A percentile compares a stretch with the other conserved stretches of the same genome.
These are phyloP conservation scores for Zygosaccharomyces pseudobailii DNA, from an alignment of 1,139 yeast species.

Conservation along the genomic window DNA sequence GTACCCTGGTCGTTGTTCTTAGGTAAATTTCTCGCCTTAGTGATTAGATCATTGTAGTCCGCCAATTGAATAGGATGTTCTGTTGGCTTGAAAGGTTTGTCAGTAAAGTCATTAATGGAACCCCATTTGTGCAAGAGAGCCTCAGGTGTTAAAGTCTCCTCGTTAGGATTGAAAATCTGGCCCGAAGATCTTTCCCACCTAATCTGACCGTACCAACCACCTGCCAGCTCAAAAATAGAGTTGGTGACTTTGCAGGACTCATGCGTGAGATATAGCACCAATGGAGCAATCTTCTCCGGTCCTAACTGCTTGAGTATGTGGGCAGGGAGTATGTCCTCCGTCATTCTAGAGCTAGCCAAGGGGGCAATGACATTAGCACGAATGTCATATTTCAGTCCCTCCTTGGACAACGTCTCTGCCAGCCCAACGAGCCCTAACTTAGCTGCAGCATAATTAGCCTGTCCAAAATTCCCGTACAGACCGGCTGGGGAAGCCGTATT, in stretches of 20 bases:
- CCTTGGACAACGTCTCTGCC: constrained; percentile 92
- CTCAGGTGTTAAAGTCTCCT: constrained; percentile 70
- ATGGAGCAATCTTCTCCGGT: constrained; percentile 88
- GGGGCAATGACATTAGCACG: constrained; percentile 87
- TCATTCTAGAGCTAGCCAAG: constrained; percentile 93
- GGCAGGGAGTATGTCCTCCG: constrained; percentile 83
- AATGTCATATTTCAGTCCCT: constrained; percentile 82
- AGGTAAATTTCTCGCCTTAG: constrained; percentile 50
- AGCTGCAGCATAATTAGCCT: constrained; percentile 93
- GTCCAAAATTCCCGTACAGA: constrained; percentile 94
- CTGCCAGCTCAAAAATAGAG: constrained; percentile 86
- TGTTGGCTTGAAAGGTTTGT: constrained; percentile 50
- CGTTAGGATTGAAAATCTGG: constrained; percentile 72
- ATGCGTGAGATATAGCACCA: constrained; percentile 76
- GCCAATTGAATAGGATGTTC: constrained; percentile 64
- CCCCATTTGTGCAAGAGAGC: constrained; percentile 69
- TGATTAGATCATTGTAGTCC: constrained; percentile 54
- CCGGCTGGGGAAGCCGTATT: constrained; percentile 98
- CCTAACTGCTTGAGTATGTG: constrained; percentile 73
- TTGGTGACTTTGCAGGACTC: constrained; percentile 56
- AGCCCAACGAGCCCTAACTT: constrained; percentile 86
- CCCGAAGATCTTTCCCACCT: constrained; percentile 96
- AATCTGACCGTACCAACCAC: constrained; percentile 86
- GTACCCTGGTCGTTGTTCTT: constrained; percentile 44
- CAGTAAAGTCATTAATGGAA: constrained; percentile 58